Percentiles rank a stretch among this genome's conserved stretches.
Evolutionary conservation across 768 basidiomycete genomes (phyloP).

Genomic region (Rhodotorula kratochvilovae): DNA sequence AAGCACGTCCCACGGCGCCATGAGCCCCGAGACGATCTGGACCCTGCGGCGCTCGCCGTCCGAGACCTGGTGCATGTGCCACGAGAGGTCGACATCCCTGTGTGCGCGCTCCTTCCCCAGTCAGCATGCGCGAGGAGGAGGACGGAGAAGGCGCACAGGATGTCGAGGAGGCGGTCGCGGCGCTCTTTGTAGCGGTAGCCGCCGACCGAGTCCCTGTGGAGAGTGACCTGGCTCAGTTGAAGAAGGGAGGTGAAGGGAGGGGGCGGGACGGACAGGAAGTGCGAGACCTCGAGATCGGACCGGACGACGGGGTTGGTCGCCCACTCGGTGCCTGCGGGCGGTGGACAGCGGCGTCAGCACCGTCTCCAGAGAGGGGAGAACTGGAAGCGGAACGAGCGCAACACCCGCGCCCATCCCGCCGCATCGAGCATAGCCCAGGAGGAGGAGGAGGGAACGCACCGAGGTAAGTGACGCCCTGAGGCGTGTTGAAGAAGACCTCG

Average conservation of each 20-base stretch:
- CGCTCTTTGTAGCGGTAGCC: slow-evolving; percentile 89
- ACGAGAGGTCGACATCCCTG: slow-evolving; percentile 75
- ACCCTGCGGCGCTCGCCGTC: slow-evolving; percentile 92
- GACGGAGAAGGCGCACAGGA: slow-evolving; percentile 52
- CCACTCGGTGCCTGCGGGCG: slow-evolving; percentile 76
- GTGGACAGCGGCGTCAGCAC: neutral
- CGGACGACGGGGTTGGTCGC: slow-evolving; percentile 96
- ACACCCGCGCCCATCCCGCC: too few species aligned
- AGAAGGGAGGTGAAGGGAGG: too few species aligned
- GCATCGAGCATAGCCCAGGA: neutral
- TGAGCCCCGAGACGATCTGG: slow-evolving; percentile 91
- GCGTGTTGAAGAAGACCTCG: slow-evolving; percentile 86
- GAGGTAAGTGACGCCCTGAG: slow-evolving; percentile 48
- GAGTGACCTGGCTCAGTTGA: too few species aligned
- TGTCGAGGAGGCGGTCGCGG: slow-evolving; percentile 76
- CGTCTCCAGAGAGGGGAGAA: too few species aligned
- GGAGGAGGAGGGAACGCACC: slow-evolving; percentile 2
- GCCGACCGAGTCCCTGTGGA: slow-evolving; percentile 75
- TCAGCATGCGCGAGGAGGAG: neutral
- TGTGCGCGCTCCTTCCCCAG: too few species aligned
- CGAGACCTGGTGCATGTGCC: slow-evolving; percentile 90
- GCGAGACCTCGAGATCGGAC: slow-evolving; percentile 82
- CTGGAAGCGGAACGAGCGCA: too few species aligned
- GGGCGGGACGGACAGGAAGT: slow-evolving; percentile 58
- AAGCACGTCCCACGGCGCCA: slow-evolving; percentile 88